phyloP scores from a whole-genome alignment of 202 grass and related monocot genomes.

The Dendrocalamus latiflorus region DNA sequence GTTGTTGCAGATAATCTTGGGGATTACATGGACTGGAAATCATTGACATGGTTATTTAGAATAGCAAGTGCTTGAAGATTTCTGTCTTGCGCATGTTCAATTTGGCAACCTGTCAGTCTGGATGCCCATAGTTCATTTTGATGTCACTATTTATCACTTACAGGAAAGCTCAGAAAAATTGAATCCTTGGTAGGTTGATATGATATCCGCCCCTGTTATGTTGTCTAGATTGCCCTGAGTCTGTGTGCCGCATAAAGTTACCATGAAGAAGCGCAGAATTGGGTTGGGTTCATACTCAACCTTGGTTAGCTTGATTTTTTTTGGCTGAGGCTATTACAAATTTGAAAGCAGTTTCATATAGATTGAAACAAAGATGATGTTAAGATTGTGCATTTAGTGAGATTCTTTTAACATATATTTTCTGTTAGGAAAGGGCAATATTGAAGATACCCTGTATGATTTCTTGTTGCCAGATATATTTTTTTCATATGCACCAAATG shows the following conservation, averaged over 20 bases:
- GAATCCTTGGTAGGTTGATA: too few relatives aligned
- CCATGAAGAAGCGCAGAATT: not conserved
- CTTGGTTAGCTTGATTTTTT: not conserved
- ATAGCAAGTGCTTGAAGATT: not conserved
- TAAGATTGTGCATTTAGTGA: not conserved
- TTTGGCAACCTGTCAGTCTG: not conserved
- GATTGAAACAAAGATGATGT: too few relatives aligned
- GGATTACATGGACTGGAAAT: conserved; percentile 8
- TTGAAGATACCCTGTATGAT: not conserved
- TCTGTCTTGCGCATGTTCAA: not conserved
- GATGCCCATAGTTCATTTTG: not conserved
- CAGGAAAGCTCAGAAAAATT: too few relatives aligned
- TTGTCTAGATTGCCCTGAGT: not conserved
- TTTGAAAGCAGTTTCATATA: too few relatives aligned
- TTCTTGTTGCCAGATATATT: not conserved
- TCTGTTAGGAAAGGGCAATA: not conserved
- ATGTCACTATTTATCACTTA: conserved; percentile 2
- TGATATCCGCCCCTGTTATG: too few relatives aligned
- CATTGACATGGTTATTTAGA: not conserved
- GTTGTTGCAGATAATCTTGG: conserved; percentile 7
- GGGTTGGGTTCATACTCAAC: not conserved
- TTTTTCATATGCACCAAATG: not conserved
- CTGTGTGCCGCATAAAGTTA: not conserved
- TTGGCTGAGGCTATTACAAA: too few relatives aligned
- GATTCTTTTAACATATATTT: not conserved